phyloP scores from a whole-genome alignment of 148 eudicot genomes.

The Amaranthus palmeri region DNA sequence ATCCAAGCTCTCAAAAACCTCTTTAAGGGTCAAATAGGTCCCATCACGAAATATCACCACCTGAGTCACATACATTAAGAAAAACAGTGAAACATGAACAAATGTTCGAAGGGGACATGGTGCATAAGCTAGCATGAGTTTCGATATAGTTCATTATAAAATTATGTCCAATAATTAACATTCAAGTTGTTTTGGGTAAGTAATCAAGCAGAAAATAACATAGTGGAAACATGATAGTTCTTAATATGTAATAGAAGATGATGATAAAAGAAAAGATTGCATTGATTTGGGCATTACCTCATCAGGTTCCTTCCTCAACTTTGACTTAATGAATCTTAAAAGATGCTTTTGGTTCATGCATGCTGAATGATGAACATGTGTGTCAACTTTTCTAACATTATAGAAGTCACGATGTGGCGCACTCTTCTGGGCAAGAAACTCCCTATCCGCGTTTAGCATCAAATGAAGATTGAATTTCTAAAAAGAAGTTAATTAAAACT shows the following conservation, averaged over 20 bases:
- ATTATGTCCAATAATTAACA: neutral
- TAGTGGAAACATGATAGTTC: neutral
- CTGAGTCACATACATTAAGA: slow-evolving; percentile 33
- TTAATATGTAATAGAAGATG: neutral
- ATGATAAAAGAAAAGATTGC: neutral
- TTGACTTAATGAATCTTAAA: slow-evolving; percentile 92
- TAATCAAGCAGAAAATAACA: neutral
- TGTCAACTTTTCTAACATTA: slow-evolving; percentile 97
- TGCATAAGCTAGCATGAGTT: neutral
- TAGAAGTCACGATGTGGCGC: slow-evolving; percentile 99
- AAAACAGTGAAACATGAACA: neutral
- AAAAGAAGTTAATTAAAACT: slow-evolving; percentile 18
- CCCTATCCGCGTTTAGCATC: slow-evolving; percentile 99
- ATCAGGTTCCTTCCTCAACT: slow-evolving; percentile 96
- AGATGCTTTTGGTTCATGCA: slow-evolving; percentile 99
- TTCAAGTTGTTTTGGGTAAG: neutral
- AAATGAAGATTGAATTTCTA: slow-evolving; percentile 99
- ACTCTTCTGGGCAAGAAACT: slow-evolving; percentile 97
- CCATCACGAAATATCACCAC: slow-evolving; percentile 99
- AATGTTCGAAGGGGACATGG: neutral
- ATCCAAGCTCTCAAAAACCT: slow-evolving; percentile 98
- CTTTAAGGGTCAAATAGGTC: slow-evolving; percentile 87
- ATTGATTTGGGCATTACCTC: slow-evolving; percentile 50
- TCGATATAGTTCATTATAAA: neutral
- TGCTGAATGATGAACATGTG: slow-evolving; percentile 99